These are phyloP conservation scores for Waltergamsia citrina DNA, from an alignment of 2,329 filamentous ascomycete species.

Conservation along the genomic window DNA sequence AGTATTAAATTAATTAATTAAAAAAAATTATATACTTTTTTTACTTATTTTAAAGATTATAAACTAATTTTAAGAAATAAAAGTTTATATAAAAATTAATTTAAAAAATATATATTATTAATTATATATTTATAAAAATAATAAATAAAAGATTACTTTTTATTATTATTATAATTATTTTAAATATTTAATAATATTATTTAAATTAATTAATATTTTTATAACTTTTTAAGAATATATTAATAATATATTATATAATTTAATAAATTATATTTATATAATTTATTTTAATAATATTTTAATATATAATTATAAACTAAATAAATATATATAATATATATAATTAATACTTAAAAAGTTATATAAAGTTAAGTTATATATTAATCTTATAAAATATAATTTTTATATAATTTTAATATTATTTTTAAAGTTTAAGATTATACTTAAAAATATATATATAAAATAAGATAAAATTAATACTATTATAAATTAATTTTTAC, in stretches of 20 bases:
- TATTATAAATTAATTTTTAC: conserved; percentile 4
- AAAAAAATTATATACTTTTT: neutral
- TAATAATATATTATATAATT: conserved; percentile 6
- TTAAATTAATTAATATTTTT: conserved; percentile 1
- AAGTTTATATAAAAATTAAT: neutral
- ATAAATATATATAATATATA: conserved; percentile 6
- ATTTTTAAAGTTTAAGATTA: conserved; percentile 4
- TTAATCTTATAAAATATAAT: neutral
- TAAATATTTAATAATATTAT: conserved; percentile 1
- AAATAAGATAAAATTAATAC: conserved; percentile 4
- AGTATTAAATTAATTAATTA: neutral
- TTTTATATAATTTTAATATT: conserved; percentile 1
- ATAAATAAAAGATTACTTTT: conserved; percentile 2
- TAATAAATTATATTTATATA: conserved; percentile 4
- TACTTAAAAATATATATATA: conserved; percentile 2
- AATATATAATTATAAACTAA: conserved; percentile 5
- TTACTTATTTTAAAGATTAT: conserved; percentile 1
- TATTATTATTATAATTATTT: conserved; percentile 3
- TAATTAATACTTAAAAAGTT: conserved; percentile 2
- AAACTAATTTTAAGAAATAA: conserved; percentile 3
- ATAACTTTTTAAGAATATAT: conserved; percentile 3
- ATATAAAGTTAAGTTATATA: neutral
- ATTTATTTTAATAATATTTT: conserved; percentile 4
- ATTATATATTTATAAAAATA: conserved; percentile 1
- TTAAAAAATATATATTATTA: conserved; percentile 4